Evolutionary conservation across 2,329 filamentous ascomycete genomes (phyloP).

Genomic region (Alternaria triticina): DNA sequence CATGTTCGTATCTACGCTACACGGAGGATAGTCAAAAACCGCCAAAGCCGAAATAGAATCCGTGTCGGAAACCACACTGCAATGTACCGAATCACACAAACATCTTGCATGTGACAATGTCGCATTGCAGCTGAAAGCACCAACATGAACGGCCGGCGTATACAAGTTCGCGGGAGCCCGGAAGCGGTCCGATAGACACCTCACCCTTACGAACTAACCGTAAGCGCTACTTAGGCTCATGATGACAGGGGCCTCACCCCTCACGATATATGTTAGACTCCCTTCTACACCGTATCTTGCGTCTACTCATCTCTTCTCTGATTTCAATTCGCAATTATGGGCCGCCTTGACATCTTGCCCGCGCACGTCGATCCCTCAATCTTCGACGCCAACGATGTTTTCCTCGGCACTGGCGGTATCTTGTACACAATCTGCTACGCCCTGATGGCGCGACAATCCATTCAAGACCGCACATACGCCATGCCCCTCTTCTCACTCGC

Average conservation of each 20-base stretch:
- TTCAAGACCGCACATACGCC: constrained; percentile 57
- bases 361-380: constrained; percentile 23
- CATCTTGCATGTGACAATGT: background rate
- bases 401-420: constrained; percentile 22
- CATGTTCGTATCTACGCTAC: constrained; percentile 93
- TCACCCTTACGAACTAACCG: background rate
- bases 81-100: background rate
- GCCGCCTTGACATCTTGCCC: constrained; percentile 14
- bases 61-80: background rate
- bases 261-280: background rate
- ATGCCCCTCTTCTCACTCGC: constrained; percentile 59
- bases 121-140: background rate
- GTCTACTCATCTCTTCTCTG: background rate
- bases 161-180: background rate
- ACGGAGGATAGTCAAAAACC: constrained; percentile 71
- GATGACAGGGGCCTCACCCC: background rate
- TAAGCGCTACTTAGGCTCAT: background rate
- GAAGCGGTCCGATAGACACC: background rate
- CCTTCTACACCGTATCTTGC: background rate
- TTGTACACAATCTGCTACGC: constrained; percentile 48
- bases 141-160: background rate
- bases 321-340: background rate
- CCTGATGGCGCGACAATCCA: constrained; percentile 55
- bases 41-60: background rate
- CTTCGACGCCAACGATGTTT: constrained; percentile 10